These are phyloP conservation scores for Yamadazyma olivae DNA, from an alignment of 805 yeast species.

Conservation along the genomic window DNA sequence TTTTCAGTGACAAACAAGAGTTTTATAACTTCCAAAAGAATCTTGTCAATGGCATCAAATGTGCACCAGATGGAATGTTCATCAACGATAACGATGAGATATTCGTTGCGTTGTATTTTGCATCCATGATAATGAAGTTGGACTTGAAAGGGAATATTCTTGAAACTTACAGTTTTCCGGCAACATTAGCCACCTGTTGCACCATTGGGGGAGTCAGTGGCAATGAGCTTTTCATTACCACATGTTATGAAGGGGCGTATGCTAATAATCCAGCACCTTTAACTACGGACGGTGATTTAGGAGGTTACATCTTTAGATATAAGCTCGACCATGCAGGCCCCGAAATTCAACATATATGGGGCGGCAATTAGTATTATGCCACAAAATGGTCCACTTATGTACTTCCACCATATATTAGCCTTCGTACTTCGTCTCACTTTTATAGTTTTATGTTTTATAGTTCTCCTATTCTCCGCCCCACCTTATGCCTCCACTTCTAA, in stretches of 20 bases:
- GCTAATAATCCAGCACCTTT: constrained; percentile 19
- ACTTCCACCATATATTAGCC: no score
- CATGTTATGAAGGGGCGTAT: constrained; percentile 54
- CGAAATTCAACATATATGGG: constrained; percentile 8
- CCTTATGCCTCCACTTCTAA: no score
- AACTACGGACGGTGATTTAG: constrained; percentile 43
- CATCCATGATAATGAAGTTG: constrained; percentile 53
- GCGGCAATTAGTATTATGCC: no score
- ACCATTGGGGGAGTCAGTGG: constrained; percentile 59
- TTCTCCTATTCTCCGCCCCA: no score
- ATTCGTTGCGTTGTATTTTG: constrained; percentile 66
- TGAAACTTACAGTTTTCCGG: constrained; percentile 55
- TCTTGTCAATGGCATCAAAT: constrained; percentile 28
- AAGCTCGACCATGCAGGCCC: constrained; percentile 5
- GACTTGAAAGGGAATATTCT: constrained; percentile 48
- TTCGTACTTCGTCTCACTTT: no score
- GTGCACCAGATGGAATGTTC: constrained; percentile 80
- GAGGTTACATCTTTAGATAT: constrained; percentile 40
- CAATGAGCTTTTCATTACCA: constrained; percentile 64
- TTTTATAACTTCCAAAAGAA: constrained; percentile 30
- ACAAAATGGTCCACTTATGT: no score
- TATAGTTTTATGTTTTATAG: no score
- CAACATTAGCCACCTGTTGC: constrained; percentile 61
- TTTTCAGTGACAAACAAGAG: constrained; percentile 26
- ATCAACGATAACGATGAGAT: constrained; percentile 53